Evolutionary conservation across 2,329 filamentous ascomycete genomes (phyloP).

Genomic region (Ophiostoma ulmi): DNA sequence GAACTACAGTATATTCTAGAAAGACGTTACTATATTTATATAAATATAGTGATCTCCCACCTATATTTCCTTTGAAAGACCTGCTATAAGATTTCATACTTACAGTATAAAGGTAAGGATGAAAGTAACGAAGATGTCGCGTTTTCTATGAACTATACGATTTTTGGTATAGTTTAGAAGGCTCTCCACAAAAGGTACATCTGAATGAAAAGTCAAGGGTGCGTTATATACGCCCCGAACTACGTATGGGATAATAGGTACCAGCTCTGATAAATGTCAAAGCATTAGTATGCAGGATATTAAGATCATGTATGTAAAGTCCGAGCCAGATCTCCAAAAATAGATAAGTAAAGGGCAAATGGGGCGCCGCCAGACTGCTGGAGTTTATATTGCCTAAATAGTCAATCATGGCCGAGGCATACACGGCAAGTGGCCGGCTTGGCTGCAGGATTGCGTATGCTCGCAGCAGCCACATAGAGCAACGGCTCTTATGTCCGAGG

Average conservation of each 20-base stretch:
- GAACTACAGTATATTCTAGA: no score
- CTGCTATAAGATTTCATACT: no score
- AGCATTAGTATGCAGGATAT: neutral
- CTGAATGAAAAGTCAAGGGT: no score
- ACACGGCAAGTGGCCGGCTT: neutral
- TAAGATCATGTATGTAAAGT: neutral
- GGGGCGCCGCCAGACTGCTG: neutral
- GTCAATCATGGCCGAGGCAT: neutral
- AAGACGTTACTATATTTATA: no score
- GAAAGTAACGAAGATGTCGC: no score
- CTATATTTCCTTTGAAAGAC: no score
- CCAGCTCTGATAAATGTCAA: neutral
- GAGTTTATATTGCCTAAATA: neutral
- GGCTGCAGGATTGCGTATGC: neutral
- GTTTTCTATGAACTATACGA: no score
- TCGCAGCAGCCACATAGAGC: neutral
- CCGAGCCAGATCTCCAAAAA: neutral
- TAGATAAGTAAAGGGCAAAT: neutral
- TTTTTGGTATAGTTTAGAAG: no score
- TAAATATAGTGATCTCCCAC: no score
- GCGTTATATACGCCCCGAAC: no score
- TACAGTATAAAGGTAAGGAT: no score
- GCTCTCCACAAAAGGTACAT: no score
- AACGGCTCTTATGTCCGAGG: constrained; percentile 5
- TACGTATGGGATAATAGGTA: neutral